Evolutionary conservation across 257 asterid genomes (phyloP).

Genomic region (Solanum chiquidenum): DNA sequence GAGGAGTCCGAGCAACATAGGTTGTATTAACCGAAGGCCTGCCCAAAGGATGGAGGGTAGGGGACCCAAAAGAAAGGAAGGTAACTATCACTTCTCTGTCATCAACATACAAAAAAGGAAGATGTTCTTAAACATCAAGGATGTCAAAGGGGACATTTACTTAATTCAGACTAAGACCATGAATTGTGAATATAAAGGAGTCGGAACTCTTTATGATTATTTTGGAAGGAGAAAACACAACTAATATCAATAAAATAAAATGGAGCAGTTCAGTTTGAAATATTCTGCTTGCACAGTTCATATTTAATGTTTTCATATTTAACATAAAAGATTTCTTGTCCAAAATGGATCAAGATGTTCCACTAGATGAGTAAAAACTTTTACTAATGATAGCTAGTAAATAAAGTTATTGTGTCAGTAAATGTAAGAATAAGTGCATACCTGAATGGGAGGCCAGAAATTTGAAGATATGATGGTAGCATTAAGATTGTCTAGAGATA

Average conservation of each 20-base stretch:
- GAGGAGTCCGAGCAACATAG: background rate
- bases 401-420: background rate
- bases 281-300: background rate
- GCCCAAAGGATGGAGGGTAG: background rate
- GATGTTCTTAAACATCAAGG: background rate
- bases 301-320: background rate
- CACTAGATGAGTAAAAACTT: background rate
- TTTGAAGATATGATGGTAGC: constrained; percentile 88
- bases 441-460: constrained; percentile 99
- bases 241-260: background rate
- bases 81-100: background rate
- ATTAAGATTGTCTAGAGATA: constrained; percentile 59
- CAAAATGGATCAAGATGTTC: background rate
- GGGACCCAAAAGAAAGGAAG: background rate
- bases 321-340: background rate
- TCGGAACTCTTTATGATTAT: background rate
- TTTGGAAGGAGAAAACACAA: background rate
- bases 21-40: background rate
- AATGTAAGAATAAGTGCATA: constrained; percentile 10
- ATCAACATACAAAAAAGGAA: background rate
- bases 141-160: background rate
- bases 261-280: background rate
- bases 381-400: background rate
- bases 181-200: background rate
- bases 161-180: background rate